Percentiles rank a stretch among this genome's conserved stretches.
These are phyloP conservation scores for Abelmoschus esculentus DNA, from an alignment of 345 rosid genomes.

Conservation along the genomic window DNA sequence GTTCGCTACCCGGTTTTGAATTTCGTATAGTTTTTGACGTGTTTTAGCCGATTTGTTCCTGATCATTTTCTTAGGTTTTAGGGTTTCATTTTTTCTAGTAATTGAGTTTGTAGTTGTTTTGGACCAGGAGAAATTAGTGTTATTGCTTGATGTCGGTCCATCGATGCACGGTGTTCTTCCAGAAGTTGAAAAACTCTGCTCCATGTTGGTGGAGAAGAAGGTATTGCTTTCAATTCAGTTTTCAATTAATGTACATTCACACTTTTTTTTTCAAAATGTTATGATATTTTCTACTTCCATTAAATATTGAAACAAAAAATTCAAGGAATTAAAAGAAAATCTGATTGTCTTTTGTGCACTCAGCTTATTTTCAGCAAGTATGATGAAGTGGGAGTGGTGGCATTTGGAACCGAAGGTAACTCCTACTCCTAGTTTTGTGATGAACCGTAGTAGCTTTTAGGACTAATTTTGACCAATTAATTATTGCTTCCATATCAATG, in stretches of 20 bases:
- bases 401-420: conserved; percentile 80
- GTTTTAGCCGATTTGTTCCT: not conserved
- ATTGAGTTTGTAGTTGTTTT: not conserved
- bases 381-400: conserved; percentile 79
- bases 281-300: not conserved
- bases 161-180: conserved; percentile 65
- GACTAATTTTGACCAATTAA: not conserved
- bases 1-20: not conserved
- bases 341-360: not conserved
- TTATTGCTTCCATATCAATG: not conserved
- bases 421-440: not conserved
- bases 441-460: not conserved
- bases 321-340: not conserved
- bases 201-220: conserved; percentile 74
- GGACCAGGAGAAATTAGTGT: conserved; percentile 62
- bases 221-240: conserved; percentile 21
- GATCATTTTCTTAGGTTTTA: not conserved
- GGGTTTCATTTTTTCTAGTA: not conserved
- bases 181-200: conserved; percentile 55
- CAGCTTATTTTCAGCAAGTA: conserved; percentile 68
- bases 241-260: not conserved
- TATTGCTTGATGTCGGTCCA: conserved; percentile 82
- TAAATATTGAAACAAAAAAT: not conserved
- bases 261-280: not conserved
- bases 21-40: not conserved